Conservation (phyloP, 495 filamentous ascomycete genomes). For the Mytilinidion resinicola region DNA sequence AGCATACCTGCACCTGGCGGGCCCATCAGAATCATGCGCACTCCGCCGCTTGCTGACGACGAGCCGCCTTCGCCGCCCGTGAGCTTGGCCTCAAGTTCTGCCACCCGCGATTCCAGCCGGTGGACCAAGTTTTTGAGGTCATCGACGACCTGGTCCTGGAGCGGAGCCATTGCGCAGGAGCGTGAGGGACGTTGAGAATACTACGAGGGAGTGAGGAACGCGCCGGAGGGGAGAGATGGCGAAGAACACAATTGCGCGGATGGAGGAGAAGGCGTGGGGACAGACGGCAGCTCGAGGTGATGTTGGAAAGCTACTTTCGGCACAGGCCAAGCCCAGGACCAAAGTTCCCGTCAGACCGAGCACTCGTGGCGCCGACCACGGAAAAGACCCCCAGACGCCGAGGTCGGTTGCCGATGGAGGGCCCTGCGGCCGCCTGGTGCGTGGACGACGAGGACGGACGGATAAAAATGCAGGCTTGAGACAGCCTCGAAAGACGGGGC, state of each 20-base stretch:
- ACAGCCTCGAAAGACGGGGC: too few relatives aligned
- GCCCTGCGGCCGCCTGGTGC: too few relatives aligned
- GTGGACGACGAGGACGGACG: too few relatives aligned
- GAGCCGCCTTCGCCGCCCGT: constrained; percentile 38
- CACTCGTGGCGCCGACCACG: too few relatives aligned
- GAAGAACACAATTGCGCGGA: constrained; percentile 1
- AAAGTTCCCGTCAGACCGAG: too few relatives aligned
- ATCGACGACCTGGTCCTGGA: constrained; percentile 30
- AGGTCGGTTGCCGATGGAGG: too few relatives aligned
- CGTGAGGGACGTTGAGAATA: constrained; percentile 6
- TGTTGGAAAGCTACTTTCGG: constrained; percentile 5
- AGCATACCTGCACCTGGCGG: constrained; percentile 90
- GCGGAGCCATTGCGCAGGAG: constrained; percentile 31
- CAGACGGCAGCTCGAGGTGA: not conserved
- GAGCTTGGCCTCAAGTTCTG: constrained; percentile 64
- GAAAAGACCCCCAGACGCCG: too few relatives aligned
- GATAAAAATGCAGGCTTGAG: too few relatives aligned
- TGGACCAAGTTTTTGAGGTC: constrained; percentile 52
- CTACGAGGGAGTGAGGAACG: not conserved
- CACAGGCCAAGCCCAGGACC: not conserved
- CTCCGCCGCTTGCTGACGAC: constrained; percentile 46
- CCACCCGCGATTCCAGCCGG: constrained; percentile 77
- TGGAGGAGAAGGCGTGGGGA: not conserved
- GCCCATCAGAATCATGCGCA: constrained; percentile 96
- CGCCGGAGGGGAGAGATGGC: constrained; percentile 9